These are phyloP conservation scores for Plantago coronopus DNA, from an alignment of 305 asterid species.

Conservation along the genomic window DNA sequence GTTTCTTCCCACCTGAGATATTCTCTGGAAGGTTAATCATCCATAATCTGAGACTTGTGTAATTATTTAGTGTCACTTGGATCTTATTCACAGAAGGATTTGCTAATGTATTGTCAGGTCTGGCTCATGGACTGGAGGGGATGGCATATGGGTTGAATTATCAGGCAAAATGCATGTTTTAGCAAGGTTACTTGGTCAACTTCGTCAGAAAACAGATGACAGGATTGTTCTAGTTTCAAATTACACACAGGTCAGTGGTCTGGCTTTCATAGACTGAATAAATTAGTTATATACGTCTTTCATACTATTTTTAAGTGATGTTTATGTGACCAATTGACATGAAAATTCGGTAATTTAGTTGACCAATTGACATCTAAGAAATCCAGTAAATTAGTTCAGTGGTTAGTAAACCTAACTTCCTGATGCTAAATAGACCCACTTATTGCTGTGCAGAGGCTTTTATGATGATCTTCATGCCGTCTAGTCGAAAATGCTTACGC, in stretches of 20 bases:
- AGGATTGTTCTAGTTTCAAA: slow-evolving; percentile 95
- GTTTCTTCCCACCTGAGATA: slow-evolving; percentile 86
- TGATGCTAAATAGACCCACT: slow-evolving; percentile 15
- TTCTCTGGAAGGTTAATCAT: slow-evolving; percentile 76
- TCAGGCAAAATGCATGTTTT: slow-evolving; percentile 98
- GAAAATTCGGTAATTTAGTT: slow-evolving; percentile 4
- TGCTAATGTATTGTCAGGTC: slow-evolving; percentile 49
- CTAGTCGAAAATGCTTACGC: slow-evolving; percentile 2
- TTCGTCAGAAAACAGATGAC: slow-evolving; percentile 83
- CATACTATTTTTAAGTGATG: neutral
- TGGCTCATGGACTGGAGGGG: slow-evolving; percentile 97
- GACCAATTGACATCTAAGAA: no score
- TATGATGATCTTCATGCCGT: slow-evolving; percentile 12
- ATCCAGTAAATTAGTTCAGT: slow-evolving; percentile 6
- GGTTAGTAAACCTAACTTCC: no score
- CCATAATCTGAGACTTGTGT: slow-evolving; percentile 7
- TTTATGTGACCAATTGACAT: slow-evolving; percentile 13
- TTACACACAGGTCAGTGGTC: slow-evolving; percentile 75
- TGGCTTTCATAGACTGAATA: slow-evolving; percentile 20
- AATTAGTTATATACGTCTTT: neutral
- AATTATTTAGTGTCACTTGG: slow-evolving; percentile 17
- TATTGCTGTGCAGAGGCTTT: slow-evolving; percentile 11
- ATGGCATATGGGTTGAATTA: slow-evolving; percentile 94
- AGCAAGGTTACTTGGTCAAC: slow-evolving; percentile 90
- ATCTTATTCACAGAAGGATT: slow-evolving; percentile 8